These are phyloP conservation scores for Leccinum truebloodii DNA, from an alignment of 768 basidiomycete species.

Conservation along the genomic window DNA sequence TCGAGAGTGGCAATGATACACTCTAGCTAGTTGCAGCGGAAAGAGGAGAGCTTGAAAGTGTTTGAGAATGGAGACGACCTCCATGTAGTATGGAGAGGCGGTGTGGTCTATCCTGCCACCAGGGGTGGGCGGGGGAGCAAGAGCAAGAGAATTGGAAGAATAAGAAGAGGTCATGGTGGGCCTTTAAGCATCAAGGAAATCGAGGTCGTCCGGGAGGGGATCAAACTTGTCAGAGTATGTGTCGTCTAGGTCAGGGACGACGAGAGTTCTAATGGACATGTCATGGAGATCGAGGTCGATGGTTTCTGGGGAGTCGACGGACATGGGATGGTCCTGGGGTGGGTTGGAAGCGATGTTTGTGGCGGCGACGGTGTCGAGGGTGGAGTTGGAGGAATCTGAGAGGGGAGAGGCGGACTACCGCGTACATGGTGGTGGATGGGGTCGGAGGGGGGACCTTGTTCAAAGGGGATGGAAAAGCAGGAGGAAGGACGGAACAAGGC, in stretches of 20 bases:
- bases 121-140: background rate
- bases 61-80: constrained; percentile 34
- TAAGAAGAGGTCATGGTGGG: constrained; percentile 10
- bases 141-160: constrained; percentile 3
- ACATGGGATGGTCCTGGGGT: constrained; percentile 5
- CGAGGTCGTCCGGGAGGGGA: constrained; percentile 26
- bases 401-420: constrained; percentile 15
- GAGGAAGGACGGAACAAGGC: background rate
- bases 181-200: constrained; percentile 16
- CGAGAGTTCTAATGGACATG: constrained; percentile 17
- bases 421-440: background rate
- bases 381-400: constrained; percentile 21
- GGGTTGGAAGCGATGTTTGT: background rate
- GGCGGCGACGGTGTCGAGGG: constrained; percentile 4
- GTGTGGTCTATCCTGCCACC: constrained; percentile 32
- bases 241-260: constrained; percentile 44
- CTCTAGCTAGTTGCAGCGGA: constrained; percentile 84
- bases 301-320: constrained; percentile 13
- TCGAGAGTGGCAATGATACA: constrained; percentile 79
- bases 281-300: constrained; percentile 26
- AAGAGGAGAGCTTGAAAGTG: constrained; percentile 62
- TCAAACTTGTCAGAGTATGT: constrained; percentile 49
- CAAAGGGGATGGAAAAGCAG: constrained; percentile 8
- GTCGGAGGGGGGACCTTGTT: background rate
- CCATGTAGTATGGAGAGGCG: constrained; percentile 31